Evolutionary conservation across 2,329 filamentous ascomycete genomes (phyloP), one percentile per base, ranked within the genome.

Genomic region (Arthrinium puccinioides): DNA sequence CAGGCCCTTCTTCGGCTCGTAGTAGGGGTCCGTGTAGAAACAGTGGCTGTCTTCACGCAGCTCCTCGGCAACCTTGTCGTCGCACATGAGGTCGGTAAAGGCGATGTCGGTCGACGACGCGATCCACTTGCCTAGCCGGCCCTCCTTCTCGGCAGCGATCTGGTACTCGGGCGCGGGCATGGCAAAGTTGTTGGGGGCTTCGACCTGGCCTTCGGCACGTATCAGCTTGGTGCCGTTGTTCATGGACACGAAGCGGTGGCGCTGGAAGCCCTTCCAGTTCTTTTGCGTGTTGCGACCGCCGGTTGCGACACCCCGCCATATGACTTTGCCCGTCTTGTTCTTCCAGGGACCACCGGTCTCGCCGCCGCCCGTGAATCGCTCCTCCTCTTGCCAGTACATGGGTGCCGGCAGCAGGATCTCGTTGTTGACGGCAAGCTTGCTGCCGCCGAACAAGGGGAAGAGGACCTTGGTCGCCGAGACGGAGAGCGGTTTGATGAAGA

Each of bases 211-310:
- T 46, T 81, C 72, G 3, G 72, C 72, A 6, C 57, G 52, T 6
- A 51, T 50, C 4, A 84, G 64, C 39, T 67, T 70, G 7, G 79
- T 83, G 9, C 66, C 72, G 48, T 88, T 87, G 51, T 80, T 72
- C 78, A 87, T 83, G 31, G 77, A 68, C 2, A 87, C 72, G 52
- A 88, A 85, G 2, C 84, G 79, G 52, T 87, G 84, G 4, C 84
- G 76, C 45, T 88, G 83, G 51, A 87, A 87, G 0, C 77, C 73
- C 9, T 67, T 73, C 84, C 84, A 88, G 48, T 79, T 87, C 20
- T 69, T 48, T 55, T 66, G 50, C 46, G 67, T 61, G 46, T 83
- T 79, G 26, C 61, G 60, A 2, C 80, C 81, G 3, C 80, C 80
- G 2, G 79, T 82, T 2, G 78, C 79, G 8, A 82, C 77, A 23